These are phyloP conservation scores for Alternaria arborescens DNA, from an alignment of 2,329 filamentous ascomycete genomes.

Conservation along the genomic window DNA sequence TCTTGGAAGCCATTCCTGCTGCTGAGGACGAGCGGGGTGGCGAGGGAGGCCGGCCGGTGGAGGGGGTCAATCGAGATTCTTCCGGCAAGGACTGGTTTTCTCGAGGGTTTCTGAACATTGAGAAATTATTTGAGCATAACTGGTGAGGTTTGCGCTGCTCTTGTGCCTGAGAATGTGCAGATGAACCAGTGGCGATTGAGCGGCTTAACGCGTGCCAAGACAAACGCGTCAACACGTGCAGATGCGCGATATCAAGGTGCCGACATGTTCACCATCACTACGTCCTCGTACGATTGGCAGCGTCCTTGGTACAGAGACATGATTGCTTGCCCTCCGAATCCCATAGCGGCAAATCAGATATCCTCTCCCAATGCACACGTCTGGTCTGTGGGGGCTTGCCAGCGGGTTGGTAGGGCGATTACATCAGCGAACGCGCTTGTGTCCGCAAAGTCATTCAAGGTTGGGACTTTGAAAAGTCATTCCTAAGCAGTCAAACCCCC, in stretches of 20 bases:
- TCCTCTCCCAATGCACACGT: background rate
- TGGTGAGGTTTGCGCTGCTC: background rate
- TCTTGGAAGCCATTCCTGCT: conserved; percentile 35
- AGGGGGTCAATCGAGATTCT: conserved; percentile 52
- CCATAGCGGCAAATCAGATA: background rate
- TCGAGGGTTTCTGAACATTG: conserved; percentile 65
- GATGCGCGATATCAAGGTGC: background rate
- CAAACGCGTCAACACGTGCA: conserved; percentile 19
- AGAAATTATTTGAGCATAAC: background rate
- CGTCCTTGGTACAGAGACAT: background rate
- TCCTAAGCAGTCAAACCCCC: background rate
- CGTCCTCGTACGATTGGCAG: background rate
- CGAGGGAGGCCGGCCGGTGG: conserved; percentile 62
- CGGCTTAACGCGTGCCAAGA: conserved; percentile 14
- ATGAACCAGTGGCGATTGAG: conserved; percentile 7
- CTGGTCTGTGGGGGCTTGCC: background rate
- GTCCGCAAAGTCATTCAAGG: background rate
- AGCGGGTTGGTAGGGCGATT: background rate
- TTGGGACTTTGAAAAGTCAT: background rate
- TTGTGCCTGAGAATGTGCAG: background rate
- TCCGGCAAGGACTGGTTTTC: conserved; percentile 53
- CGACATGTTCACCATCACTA: background rate
- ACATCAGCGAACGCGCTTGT: conserved; percentile 2
- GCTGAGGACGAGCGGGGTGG: conserved; percentile 51
- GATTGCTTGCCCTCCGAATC: background rate